These are phyloP conservation scores for Wickerhamomyces silvicola DNA, from an alignment of 805 yeast species.

Conservation along the genomic window DNA sequence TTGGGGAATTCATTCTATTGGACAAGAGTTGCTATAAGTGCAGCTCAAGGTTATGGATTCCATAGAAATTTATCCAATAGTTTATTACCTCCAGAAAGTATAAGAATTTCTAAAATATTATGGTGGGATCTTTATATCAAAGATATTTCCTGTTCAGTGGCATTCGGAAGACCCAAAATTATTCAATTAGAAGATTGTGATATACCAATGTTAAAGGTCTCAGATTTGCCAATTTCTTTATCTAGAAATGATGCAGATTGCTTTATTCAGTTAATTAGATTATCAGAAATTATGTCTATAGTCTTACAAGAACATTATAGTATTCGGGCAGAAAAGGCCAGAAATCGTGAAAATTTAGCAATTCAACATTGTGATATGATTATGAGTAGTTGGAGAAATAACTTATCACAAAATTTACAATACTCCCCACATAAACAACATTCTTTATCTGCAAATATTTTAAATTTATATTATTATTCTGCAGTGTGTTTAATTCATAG, in stretches of 20 bases:
- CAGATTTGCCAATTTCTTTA: constrained; percentile 55
- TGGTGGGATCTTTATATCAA: constrained; percentile 77
- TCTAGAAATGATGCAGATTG: constrained; percentile 45
- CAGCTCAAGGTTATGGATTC: constrained; percentile 73
- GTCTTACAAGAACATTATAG: constrained; percentile 64
- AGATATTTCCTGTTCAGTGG: constrained; percentile 63
- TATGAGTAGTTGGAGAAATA: constrained; percentile 71
- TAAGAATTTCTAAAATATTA: constrained; percentile 52
- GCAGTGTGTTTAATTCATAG: constrained; percentile 67
- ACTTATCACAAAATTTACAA: constrained; percentile 54
- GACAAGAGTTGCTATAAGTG: constrained; percentile 61
- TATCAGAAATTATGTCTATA: constrained; percentile 66
- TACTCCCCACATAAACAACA: constrained; percentile 50
- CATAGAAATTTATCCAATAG: constrained; percentile 47
- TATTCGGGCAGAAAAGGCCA: constrained; percentile 55
- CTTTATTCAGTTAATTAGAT: constrained; percentile 56
- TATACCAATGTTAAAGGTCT: constrained; percentile 62
- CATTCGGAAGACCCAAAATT: constrained; percentile 66
- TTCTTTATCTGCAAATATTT: constrained; percentile 46
- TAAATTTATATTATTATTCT: constrained; percentile 67
- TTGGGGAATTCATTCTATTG: constrained; percentile 62
- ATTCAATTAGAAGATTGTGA: constrained; percentile 71
- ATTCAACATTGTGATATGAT: constrained; percentile 63
- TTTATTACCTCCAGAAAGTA: constrained; percentile 32
- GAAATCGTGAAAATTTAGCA: constrained; percentile 34